Percentiles rank a stretch among this genome's conserved stretches.
Evolutionary conservation across 73 alveolate species (phyloP).

Genomic region (Halteria grandinella): DNA sequence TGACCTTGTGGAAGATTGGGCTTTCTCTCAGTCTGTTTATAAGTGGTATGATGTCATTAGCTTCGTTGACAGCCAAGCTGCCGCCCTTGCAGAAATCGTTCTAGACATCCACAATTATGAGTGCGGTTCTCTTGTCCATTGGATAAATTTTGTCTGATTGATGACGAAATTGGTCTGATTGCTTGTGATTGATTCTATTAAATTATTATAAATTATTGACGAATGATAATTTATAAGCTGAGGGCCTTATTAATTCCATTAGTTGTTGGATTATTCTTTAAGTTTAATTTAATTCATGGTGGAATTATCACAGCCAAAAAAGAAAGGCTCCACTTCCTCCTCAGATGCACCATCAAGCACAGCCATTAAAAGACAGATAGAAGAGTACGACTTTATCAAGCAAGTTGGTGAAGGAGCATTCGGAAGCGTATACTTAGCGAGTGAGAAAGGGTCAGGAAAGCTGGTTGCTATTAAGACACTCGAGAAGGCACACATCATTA

Average conservation of each 20-base stretch:
- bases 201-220: background rate
- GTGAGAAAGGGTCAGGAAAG: conserved; percentile 3
- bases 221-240: too few species aligned
- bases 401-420: conserved; percentile 35
- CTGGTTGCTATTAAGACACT: conserved; percentile 35
- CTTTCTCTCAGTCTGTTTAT: conserved; percentile 81
- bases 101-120: conserved; percentile 92
- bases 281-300: too few species aligned
- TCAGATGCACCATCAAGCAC: too few species aligned
- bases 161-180: background rate
- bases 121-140: conserved; percentile 64
- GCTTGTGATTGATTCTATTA: background rate
- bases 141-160: background rate
- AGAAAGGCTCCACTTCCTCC: too few species aligned
- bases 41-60: conserved; percentile 81
- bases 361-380: conserved; percentile 13
- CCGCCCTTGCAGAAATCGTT: conserved; percentile 99
- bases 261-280: too few species aligned
- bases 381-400: conserved; percentile 28
- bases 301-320: background rate
- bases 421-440: conserved; percentile 45
- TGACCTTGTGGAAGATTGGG: conserved; percentile 61
- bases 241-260: too few species aligned
- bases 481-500: conserved; percentile 21
- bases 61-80: conserved; percentile 81